Base-by-base conservation (phyloP, 78 protist species). In the Planoprotostelium fungivorum region DNA sequence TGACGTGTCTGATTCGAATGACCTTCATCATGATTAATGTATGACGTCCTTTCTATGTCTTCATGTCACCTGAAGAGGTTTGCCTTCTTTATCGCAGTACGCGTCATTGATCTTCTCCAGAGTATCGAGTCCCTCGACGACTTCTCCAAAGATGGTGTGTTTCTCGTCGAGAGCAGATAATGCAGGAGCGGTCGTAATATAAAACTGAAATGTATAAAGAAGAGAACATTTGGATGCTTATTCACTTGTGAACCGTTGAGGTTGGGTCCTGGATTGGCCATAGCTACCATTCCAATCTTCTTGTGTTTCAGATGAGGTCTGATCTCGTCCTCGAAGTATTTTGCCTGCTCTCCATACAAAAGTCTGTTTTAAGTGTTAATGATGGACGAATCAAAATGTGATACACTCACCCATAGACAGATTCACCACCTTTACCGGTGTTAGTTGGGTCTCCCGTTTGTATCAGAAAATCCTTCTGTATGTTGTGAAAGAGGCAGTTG, bases 361-460 rank as follows among this genome's bases (percentile, higher is more conserved):
- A 90, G 0, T 9, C 84, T 89, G 39, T 23, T 1, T 23, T 37
- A 85, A 0, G 63, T n/a, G 34, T 31, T 88, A 25, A 16, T 86
- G 25, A 23, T 28, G 83, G 29, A 29, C 28, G 0, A 85, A 89
- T 36, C 1, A 90, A 1, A 36, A 28, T 84, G 85, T 89, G 1
- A 87, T 36, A 34, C 1, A 34, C 35, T 25, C 36, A 63, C 34
- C 99, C 98, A 36, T 88, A 97, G 1, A 97, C 63, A n/a, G 94
- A 89, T 73, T 89, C 85, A 0, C 99, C 99, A 29, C 96, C 98
- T 83, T 83, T 90, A 28, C 99, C 99, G 0, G 98, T 97, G 63
- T 91, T 91, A 0, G 98, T 93, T 38, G 99, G 99, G 84, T 98
- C 99, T 29, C 99, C 99, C 0, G 98, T 86, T 84, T 98, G 99